Conservation (phyloP, 345 rosid species). For the Eucalyptus polybractea region DNA sequence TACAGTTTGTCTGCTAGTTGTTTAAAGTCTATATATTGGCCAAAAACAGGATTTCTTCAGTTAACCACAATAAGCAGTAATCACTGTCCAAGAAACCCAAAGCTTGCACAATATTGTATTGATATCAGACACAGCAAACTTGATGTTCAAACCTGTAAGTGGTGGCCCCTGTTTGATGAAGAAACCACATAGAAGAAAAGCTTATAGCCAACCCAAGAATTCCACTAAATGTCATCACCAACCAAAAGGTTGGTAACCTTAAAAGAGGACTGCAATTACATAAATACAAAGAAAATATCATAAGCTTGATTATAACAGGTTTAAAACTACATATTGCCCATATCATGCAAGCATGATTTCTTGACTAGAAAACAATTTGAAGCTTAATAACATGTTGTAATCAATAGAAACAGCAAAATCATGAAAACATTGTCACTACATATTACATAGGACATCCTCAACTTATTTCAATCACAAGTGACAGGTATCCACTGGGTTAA, state of each 20-base stretch:
- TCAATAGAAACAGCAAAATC: not conserved
- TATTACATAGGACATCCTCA: not conserved
- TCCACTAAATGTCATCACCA: slow-evolving; percentile 85
- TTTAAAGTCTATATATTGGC: not conserved
- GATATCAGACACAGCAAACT: not conserved
- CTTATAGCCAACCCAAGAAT: slow-evolving; percentile 93
- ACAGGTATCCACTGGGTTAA: not conserved
- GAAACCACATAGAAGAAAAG: slow-evolving; percentile 99
- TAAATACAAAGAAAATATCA: not conserved
- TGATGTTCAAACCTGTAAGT: slow-evolving; percentile 62
- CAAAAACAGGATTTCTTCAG: not conserved
- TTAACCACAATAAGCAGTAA: not conserved
- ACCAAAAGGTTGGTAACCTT: slow-evolving; percentile 75
- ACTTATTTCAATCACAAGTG: not conserved
- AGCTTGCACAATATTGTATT: not conserved
- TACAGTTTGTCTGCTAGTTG: not conserved
- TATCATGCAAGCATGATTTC: not conserved
- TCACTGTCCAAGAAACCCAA: not conserved
- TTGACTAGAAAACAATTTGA: not conserved
- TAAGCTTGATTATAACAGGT: not conserved
- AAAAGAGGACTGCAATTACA: slow-evolving; percentile 59
- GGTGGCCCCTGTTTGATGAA: slow-evolving; percentile 97
- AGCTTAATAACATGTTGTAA: not conserved
- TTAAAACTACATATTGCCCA: not conserved
- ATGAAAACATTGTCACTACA: not conserved